These are phyloP conservation scores for Kazachstania kunashirensis DNA, from an alignment of 805 yeast species.

Conservation along the genomic window DNA sequence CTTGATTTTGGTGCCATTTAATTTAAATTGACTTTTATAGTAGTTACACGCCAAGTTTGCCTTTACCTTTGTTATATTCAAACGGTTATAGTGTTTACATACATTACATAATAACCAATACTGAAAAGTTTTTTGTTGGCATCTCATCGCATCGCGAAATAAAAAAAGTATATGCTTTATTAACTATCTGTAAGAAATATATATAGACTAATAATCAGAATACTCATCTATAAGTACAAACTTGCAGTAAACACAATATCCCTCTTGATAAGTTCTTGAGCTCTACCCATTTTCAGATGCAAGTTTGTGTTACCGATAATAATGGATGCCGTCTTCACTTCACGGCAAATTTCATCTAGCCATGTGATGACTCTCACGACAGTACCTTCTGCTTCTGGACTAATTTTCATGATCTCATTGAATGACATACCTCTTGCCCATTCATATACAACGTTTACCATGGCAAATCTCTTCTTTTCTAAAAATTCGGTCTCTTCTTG, in stretches of 20 bases:
- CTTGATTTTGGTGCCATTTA: conserved; percentile 28
- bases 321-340: conserved; percentile 86
- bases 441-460: conserved; percentile 90
- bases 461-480: conserved; percentile 76
- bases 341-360: conserved; percentile 88
- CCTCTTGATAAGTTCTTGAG: conserved; percentile 90
- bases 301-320: conserved; percentile 90
- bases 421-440: conserved; percentile 96
- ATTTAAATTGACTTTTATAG: too few relatives aligned
- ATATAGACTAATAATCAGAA: background rate
- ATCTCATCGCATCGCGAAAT: conserved; percentile 1
- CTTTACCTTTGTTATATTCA: too few relatives aligned
- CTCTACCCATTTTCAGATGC: conserved; percentile 80
- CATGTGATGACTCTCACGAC: conserved; percentile 93
- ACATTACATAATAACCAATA: too few relatives aligned
- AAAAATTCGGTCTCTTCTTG: conserved; percentile 78
- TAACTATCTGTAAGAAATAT: background rate
- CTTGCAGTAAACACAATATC: conserved; percentile 97
- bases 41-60: too few relatives aligned
- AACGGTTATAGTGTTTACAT: too few relatives aligned
- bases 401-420: conserved; percentile 79
- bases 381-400: conserved; percentile 90
- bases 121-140: background rate
- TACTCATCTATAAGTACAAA: conserved; percentile 64
- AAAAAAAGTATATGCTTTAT: background rate